Evolutionary conservation across 352 stramenopile genomes (phyloP).

Genomic region (Globisporangium sylvaticum): DNA sequence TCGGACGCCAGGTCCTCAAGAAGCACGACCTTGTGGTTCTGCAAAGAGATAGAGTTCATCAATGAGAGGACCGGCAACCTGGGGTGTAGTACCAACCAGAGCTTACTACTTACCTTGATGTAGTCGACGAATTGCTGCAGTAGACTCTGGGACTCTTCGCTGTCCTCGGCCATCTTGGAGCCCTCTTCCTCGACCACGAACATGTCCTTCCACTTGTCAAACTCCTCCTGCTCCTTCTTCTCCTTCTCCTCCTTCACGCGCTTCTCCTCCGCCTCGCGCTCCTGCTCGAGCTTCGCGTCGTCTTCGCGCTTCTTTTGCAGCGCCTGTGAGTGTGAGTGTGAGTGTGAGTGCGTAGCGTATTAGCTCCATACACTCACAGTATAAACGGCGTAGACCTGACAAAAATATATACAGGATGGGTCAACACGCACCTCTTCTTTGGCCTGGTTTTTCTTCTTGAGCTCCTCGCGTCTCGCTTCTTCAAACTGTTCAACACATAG

Average conservation of each 20-base stretch:
- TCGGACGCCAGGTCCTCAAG: slow-evolving; percentile 65
- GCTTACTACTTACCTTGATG: slow-evolving; percentile 66
- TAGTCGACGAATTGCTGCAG: slow-evolving; percentile 74
- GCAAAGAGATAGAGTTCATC: too few relatives aligned
- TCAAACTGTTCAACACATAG: slow-evolving; percentile 63
- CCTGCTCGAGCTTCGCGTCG: slow-evolving; percentile 41
- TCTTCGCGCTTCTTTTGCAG: slow-evolving; percentile 62
- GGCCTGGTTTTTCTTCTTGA: slow-evolving; percentile 42
- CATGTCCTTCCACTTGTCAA: slow-evolving; percentile 74
- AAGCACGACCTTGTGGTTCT: slow-evolving; percentile 71
- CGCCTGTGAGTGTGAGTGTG: too few relatives aligned
- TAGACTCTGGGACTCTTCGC: slow-evolving; percentile 55
- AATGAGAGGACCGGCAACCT: too few relatives aligned
- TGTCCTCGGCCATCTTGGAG: slow-evolving; percentile 44
- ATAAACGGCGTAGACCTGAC: too few relatives aligned
- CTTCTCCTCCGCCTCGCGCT: slow-evolving; percentile 41
- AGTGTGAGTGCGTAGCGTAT: too few relatives aligned
- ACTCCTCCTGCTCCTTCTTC: slow-evolving; percentile 67
- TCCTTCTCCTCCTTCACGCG: slow-evolving; percentile 45
- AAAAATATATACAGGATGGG: background rate
- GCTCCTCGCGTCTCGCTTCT: slow-evolving; percentile 58
- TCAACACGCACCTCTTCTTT: slow-evolving; percentile 40
- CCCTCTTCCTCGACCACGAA: slow-evolving; percentile 70
- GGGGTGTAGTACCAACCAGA: too few relatives aligned
- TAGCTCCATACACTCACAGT: too few relatives aligned